Conservation (phyloP, 2,329 filamentous ascomycete species). For the Dryadomyces quercus-mongolicae region DNA sequence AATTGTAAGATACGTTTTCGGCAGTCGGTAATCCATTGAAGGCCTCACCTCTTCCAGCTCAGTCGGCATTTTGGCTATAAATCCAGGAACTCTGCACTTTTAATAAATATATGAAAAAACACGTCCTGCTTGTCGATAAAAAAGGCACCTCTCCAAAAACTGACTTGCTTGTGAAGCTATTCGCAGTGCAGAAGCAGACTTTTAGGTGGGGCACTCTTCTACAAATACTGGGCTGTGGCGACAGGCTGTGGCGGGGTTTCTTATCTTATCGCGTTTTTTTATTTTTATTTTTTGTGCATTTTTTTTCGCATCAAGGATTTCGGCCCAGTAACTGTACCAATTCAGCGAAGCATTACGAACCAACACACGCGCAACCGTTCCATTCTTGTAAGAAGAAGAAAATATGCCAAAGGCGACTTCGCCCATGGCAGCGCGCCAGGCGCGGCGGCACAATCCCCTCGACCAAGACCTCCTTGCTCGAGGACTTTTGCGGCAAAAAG, state of each 20-base stretch:
- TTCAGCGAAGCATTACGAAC: not conserved
- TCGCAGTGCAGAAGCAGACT: conserved; percentile 5
- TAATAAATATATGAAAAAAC: not conserved
- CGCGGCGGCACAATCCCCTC: conserved; percentile 76
- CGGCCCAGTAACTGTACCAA: not conserved
- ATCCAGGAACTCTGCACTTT: not conserved
- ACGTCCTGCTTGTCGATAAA: not conserved
- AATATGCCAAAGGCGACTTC: conserved; percentile 70
- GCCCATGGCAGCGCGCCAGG: conserved; percentile 41
- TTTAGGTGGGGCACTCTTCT: conserved; percentile 5
- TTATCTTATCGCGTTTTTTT: conserved; percentile 3
- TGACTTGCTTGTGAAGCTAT: conserved; percentile 4
- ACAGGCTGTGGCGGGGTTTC: conserved; percentile 2
- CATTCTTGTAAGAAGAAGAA: not conserved
- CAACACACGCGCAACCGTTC: not conserved
- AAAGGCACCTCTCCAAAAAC: not conserved
- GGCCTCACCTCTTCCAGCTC: conserved; percentile 59
- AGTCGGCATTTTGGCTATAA: conserved; percentile 46
- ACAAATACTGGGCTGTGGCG: conserved; percentile 4
- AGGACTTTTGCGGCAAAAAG: conserved; percentile 59
- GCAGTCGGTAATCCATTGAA: not conserved
- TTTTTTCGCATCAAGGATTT: not conserved
- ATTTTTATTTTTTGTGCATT: not conserved
- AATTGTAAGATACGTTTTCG: not conserved
- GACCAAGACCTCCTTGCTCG: conserved; percentile 73